Conservation (phyloP, 2,329 filamentous ascomycete species). For the Hymenoscyphus fructigenus region DNA sequence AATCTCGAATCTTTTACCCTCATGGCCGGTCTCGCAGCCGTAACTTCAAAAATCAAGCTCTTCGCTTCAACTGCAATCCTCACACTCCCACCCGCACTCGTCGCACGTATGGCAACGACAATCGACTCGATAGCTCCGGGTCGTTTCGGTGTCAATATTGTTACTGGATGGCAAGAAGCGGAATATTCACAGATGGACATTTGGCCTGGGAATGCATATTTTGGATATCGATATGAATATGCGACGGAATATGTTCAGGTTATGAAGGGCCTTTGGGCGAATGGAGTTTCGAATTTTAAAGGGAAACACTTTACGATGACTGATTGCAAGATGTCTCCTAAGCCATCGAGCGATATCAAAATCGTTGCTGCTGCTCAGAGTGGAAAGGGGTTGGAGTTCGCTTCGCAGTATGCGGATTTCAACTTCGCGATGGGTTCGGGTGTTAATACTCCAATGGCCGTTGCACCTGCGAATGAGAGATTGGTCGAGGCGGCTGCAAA, state of each 20-base stretch:
- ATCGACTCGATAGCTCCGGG: constrained; percentile 37
- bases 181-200: constrained; percentile 39
- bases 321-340: constrained; percentile 37
- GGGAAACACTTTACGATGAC: constrained; percentile 39
- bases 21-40: constrained; percentile 37
- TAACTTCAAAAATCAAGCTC: constrained; percentile 38
- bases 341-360: constrained; percentile 28
- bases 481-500: constrained; percentile 35
- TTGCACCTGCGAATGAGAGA: constrained; percentile 29
- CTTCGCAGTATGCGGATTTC: constrained; percentile 36
- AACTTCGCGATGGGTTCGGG: constrained; percentile 37
- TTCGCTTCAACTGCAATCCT: constrained; percentile 37
- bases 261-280: constrained; percentile 38
- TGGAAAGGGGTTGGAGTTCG: constrained; percentile 38
- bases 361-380: constrained; percentile 39
- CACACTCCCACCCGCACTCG: constrained; percentile 35
- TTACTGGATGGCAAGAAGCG: constrained; percentile 38
- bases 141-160: constrained; percentile 38
- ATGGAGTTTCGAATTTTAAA: constrained; percentile 37
- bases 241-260: constrained; percentile 38
- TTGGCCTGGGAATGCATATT: constrained; percentile 37
- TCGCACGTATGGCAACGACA: constrained; percentile 36
- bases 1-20: constrained; percentile 39
- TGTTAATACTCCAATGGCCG: constrained; percentile 36
- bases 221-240: constrained; percentile 38